Evolutionary conservation across 2,329 filamentous ascomycete genomes (phyloP), one percentile per base, ranked within the genome.

Genomic region (Nothophaeocryptopus gaeumannii): DNA sequence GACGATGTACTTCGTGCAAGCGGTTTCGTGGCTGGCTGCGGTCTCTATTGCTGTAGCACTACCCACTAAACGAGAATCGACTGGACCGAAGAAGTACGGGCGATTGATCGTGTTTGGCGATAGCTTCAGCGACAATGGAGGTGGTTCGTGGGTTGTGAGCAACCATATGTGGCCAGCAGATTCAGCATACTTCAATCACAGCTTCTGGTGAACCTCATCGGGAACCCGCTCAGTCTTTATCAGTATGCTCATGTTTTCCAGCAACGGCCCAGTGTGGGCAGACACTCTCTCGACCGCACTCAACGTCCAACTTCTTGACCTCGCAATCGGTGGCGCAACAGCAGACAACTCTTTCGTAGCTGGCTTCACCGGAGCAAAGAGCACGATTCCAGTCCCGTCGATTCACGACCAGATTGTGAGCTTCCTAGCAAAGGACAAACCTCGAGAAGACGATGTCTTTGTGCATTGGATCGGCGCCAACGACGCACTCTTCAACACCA

Each of bases 91-190:
- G 32, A n/a, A 39, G 38, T 45, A 50, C 36, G 37, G 32, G 13
- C 34, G 47, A 14, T n/a, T 50, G 26, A 45, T 50, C 30, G 47
- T 50, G 11, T 50, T 45, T 31, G 47, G 47, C n/a, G 47, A 50
- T 40, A 50, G 47, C 20, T 45, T 40, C 41, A 40, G 41, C 29
- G 41, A 50, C 11, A 39, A 50, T 11, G 41, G 47, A n/a, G 34
- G 34, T 13, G 47, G 47, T 30, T 34, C 47, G 9, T 45, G 47
- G 37, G 12, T 50, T 15, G 36, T 39, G 11, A 45, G 47, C 41
- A 45, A 45, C 11, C n/a, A 14, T 12, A 41, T 35, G 1, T 45
- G 47, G 47, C 41, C 47, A 14, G 47, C 42, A 8, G 47, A 50
- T 50, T 40, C 47, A 15, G 37, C 41, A 15, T 50, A 50, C 33